Evolutionary conservation across 192 early-diverging fungal species (phyloP), one percentile per base, ranked within the genome.

Genomic region (Linnemannia zychae): DNA sequence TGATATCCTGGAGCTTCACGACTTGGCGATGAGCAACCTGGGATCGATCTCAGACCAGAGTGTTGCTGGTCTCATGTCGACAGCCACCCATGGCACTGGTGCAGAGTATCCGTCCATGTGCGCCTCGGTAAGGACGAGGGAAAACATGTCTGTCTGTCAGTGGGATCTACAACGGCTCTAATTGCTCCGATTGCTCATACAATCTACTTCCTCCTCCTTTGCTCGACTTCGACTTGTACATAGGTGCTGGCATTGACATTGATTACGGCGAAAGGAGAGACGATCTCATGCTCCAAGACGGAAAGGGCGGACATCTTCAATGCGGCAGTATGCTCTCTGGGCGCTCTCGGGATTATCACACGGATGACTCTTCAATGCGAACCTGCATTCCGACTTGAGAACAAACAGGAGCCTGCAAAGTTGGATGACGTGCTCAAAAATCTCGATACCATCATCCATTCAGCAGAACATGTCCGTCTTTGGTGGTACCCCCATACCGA

Each of bases 401-500:
- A 92, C 20, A 90, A 90, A 18, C 94, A 96, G 86, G 79, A 76
- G 40, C 93, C 95, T 1, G 89, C 87, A 34, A 91, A 88, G 46
- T 80, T 95, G 40, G 82, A 91, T 40, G 69, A 89, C n/a, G 87
- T 93, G 12, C 72, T 95, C 33, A 73, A 90, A 38, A 80, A 92
- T 65, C 86, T 94, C 34, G 76, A 81, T 44, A 50, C 20, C 5
- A 84, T 95, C 2, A 88, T 92, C 16, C 76, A 90, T 28, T 93
- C 93, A 12, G 92, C 95, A 15, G 92, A 96, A 80, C 93, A 96
- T 77, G 91, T 93, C 24, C 92, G 93, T n/a, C 76, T 96, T 15
- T 94, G 94, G 93, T 96, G 94, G 93, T 96, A 92, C 73, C 94
- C 95, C 34, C 92, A 96, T 60, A 94, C 93, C 12, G 91, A 96